These are phyloP conservation scores for Pestalotiopsis sp. DNA, from an alignment of 2,329 filamentous ascomycete species.

Conservation along the genomic window DNA sequence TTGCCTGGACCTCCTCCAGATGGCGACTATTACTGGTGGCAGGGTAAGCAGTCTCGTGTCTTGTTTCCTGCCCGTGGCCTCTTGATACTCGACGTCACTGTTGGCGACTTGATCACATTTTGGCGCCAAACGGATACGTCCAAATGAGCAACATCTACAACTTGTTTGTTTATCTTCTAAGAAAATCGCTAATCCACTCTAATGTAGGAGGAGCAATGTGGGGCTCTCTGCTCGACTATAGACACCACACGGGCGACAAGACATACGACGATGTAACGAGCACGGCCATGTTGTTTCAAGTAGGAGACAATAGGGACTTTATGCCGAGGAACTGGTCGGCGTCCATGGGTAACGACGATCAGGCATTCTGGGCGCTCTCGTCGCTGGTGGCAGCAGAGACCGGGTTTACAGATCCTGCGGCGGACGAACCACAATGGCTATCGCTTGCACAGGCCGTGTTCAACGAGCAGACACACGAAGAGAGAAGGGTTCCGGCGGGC, in stretches of 20 bases:
- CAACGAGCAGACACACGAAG: conserved; percentile 59
- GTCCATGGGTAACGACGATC: conserved; percentile 70
- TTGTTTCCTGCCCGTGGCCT: too few relatives aligned
- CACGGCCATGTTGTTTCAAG: conserved; percentile 60
- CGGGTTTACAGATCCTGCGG: conserved; percentile 62
- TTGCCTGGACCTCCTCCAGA: conserved; percentile 56
- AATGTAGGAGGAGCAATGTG: conserved; percentile 58
- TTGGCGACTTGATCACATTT: too few relatives aligned
- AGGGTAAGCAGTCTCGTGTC: conserved; percentile 42
- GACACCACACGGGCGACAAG: conserved; percentile 66
- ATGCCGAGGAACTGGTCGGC: conserved; percentile 63
- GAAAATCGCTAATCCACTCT: too few relatives aligned
- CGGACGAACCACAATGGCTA: conserved; percentile 60
- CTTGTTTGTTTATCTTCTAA: too few relatives aligned
- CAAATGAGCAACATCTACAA: too few relatives aligned
- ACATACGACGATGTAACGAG: conserved; percentile 64
- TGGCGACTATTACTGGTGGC: conserved; percentile 75
- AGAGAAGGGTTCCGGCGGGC: conserved; percentile 61
- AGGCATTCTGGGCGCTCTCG: conserved; percentile 71
- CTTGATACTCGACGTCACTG: too few relatives aligned
- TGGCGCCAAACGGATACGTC: too few relatives aligned
- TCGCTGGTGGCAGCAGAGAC: conserved; percentile 70
- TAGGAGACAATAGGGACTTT: conserved; percentile 58
- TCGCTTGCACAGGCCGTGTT: conserved; percentile 72
- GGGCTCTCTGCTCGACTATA: conserved; percentile 71